These are phyloP conservation scores for Arachnopeziza araneosa DNA, from an alignment of 2,329 filamentous ascomycete species.

Conservation along the genomic window DNA sequence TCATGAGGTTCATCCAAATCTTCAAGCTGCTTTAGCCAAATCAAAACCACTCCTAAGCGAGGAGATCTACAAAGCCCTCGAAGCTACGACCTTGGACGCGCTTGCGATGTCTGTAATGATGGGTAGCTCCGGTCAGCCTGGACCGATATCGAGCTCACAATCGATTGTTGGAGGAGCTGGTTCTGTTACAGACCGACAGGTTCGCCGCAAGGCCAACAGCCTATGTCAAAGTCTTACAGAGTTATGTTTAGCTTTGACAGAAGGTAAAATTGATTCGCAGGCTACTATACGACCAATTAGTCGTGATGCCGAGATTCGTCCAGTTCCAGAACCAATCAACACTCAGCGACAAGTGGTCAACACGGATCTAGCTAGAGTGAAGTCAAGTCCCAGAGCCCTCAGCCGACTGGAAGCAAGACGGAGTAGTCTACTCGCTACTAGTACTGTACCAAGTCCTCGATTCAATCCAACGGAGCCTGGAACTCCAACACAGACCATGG, in stretches of 20 bases:
- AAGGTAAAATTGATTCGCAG: constrained; percentile 38
- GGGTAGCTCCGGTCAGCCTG: constrained; percentile 63
- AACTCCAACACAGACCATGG: constrained; percentile 41
- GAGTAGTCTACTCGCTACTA: constrained; percentile 29
- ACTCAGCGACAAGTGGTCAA: constrained; percentile 10
- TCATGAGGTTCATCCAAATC: constrained; percentile 64
- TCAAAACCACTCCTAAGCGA: constrained; percentile 63
- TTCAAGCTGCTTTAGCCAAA: constrained; percentile 77
- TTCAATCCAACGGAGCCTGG: constrained; percentile 27
- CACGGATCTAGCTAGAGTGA: constrained; percentile 20
- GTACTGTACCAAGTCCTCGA: constrained; percentile 27
- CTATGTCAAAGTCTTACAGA: constrained; percentile 92
- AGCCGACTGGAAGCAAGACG: constrained; percentile 30
- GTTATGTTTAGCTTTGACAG: constrained; percentile 77
- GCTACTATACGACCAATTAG: constrained; percentile 3
- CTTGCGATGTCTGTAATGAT: constrained; percentile 73
- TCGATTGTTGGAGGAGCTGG: constrained; percentile 35
- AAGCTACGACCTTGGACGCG: constrained; percentile 77
- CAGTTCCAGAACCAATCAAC: constrained; percentile 17
- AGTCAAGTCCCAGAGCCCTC: constrained; percentile 28
- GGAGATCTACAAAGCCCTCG: constrained; percentile 72
- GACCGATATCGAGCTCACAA: constrained; percentile 57
- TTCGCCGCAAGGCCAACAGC: constrained; percentile 85
- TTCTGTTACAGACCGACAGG: constrained; percentile 68
- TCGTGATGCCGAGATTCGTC: constrained; percentile 14